Evolutionary conservation across 139 green algal species (phyloP).

Genomic region (Tetraselmis chui): DNA sequence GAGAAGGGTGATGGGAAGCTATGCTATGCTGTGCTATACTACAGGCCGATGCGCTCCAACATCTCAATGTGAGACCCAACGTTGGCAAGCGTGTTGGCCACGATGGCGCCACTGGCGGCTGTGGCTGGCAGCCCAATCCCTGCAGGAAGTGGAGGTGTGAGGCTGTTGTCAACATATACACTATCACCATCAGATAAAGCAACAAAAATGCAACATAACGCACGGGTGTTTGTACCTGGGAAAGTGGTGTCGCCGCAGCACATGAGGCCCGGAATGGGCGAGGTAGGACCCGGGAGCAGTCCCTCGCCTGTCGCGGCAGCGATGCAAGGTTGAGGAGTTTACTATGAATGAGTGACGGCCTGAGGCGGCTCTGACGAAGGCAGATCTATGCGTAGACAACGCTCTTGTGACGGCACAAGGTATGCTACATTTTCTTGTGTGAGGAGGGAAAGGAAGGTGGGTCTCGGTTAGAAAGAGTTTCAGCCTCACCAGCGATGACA

Average conservation of each 20-base stretch:
- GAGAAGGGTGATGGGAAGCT: too few species aligned
- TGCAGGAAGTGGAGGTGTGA: not conserved
- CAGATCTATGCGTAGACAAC: not conserved
- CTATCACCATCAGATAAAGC: not conserved
- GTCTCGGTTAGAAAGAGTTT: not conserved
- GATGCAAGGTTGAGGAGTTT: too few species aligned
- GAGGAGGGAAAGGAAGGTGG: not conserved
- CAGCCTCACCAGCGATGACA: constrained; percentile 20
- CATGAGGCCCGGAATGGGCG: constrained; percentile 38
- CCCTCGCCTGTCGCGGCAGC: not conserved
- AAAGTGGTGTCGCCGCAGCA: constrained; percentile 69
- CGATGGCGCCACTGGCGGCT: constrained; percentile 57
- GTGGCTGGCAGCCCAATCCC: constrained; percentile 73
- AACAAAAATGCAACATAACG: not conserved
- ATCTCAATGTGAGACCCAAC: constrained; percentile 55
- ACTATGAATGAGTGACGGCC: not conserved
- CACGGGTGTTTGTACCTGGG: constrained; percentile 25
- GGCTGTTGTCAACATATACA: not conserved
- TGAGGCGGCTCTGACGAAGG: not conserved
- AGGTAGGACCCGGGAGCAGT: not conserved
- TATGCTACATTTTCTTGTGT: not conserved
- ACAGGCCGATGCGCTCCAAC: constrained; percentile 31
- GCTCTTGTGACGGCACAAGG: too few species aligned
- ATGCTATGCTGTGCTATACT: too few species aligned
- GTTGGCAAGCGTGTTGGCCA: constrained; percentile 65